These are phyloP conservation scores for Podospora anserina DNA, from an alignment of 495 filamentous ascomycete genomes.

Conservation along the genomic window DNA sequence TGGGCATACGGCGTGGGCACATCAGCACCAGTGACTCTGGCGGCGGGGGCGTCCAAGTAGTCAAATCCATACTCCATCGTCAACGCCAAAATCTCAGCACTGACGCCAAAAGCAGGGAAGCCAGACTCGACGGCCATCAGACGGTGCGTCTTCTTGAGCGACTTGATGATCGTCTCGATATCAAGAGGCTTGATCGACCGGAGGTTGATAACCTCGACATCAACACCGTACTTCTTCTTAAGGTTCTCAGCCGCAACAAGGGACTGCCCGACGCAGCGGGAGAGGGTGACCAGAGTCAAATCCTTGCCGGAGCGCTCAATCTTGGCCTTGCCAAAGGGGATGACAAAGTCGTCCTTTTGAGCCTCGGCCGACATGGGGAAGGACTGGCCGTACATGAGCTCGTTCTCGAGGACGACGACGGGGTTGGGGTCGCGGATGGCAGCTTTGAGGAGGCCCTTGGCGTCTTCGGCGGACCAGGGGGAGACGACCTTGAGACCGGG, in stretches of 20 bases:
- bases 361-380: slow-evolving; percentile 97
- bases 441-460: slow-evolving; percentile 95
- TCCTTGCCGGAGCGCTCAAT: slow-evolving; percentile 95
- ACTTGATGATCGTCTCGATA: slow-evolving; percentile 89
- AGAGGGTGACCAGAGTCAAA: slow-evolving; percentile 90
- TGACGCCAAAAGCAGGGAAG: slow-evolving; percentile 90
- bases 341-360: slow-evolving; percentile 90
- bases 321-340: slow-evolving; percentile 98
- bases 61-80: slow-evolving; percentile 98
- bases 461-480: slow-evolving; percentile 95
- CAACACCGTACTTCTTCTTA: slow-evolving; percentile 94
- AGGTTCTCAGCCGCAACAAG: slow-evolving; percentile 81
- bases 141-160: slow-evolving; percentile 95
- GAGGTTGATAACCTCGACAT: slow-evolving; percentile 96
- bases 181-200: slow-evolving; percentile 95
- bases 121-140: slow-evolving; percentile 92
- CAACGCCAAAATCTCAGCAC: slow-evolving; percentile 85
- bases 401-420: slow-evolving; percentile 92
- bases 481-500: slow-evolving; percentile 95
- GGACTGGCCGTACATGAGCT: slow-evolving; percentile 88
- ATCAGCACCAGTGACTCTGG: slow-evolving; percentile 91
- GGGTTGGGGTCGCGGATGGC: slow-evolving; percentile 98
- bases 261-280: slow-evolving; percentile 91
- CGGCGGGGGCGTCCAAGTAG: slow-evolving; percentile 89
- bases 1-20: slow-evolving; percentile 91